A percentile compares a stretch with the other conserved stretches of the same genome.
Conservation (phyloP, 179 eudicot species). For the Heliamphora pulchella region DNA sequence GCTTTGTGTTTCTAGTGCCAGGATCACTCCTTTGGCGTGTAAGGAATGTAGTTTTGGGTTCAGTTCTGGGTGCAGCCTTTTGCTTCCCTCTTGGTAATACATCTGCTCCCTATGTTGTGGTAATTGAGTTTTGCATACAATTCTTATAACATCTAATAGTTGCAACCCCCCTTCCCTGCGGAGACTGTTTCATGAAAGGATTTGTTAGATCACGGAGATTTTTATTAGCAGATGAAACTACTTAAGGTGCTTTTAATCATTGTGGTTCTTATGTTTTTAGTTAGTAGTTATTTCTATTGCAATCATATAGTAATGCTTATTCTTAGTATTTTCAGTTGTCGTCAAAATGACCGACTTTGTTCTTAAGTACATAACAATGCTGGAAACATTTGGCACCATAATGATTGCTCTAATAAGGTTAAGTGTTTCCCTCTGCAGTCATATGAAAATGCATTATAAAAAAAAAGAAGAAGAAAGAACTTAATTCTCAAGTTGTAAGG, state of each 20-base stretch:
- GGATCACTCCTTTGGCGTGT: constrained; percentile 92
- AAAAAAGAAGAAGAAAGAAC: background rate
- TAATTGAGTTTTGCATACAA: background rate
- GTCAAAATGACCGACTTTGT: background rate
- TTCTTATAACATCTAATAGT: background rate
- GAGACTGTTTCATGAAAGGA: background rate
- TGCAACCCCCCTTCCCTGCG: background rate
- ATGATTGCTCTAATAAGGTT: background rate
- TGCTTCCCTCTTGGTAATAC: constrained; percentile 86
- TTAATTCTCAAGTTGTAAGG: background rate
- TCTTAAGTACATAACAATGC: background rate
- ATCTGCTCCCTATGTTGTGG: background rate
- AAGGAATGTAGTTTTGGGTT: constrained; percentile 86
- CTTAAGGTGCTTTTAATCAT: background rate
- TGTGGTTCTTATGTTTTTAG: background rate
- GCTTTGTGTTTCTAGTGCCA: constrained; percentile 57
- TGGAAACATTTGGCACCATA: constrained; percentile 6
- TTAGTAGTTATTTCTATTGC: background rate
- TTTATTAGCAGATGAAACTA: background rate
- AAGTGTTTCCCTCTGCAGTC: background rate
- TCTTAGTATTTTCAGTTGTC: background rate
- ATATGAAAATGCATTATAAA: background rate
- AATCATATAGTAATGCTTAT: background rate
- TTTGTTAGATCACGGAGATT: background rate
- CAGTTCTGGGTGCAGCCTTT: constrained; percentile 75